Percentiles rank a stretch among this genome's conserved stretches.
Conservation (phyloP, 202 grass and related monocot genomes). For the Thinopyrum obtusiflorum region DNA sequence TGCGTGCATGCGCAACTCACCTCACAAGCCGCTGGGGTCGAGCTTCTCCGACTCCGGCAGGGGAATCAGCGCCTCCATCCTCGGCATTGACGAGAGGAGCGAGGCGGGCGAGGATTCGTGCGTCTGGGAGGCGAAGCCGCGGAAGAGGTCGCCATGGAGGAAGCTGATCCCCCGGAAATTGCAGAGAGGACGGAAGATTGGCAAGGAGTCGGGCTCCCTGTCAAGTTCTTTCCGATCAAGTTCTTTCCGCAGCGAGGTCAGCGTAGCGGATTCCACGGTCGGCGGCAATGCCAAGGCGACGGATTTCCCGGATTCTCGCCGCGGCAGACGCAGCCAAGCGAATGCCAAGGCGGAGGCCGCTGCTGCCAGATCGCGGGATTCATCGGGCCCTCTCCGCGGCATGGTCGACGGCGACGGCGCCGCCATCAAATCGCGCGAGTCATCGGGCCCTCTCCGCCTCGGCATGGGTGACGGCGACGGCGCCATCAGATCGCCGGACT, state of each 20-base stretch:
- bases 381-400: not conserved
- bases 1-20: too few relatives aligned
- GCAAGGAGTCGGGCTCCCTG: slow-evolving; percentile 16
- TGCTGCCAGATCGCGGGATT: not conserved
- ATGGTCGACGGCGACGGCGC: too few relatives aligned
- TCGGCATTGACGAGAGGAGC: slow-evolving; percentile 18
- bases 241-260: slow-evolving; percentile 32
- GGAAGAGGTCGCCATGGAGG: slow-evolving; percentile 42
- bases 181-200: slow-evolving; percentile 6
- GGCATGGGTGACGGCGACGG: too few relatives aligned
- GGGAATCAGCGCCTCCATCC: slow-evolving; percentile 20
- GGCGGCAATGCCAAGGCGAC: not conserved
- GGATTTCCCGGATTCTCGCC: slow-evolving; percentile 9
- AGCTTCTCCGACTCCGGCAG: slow-evolving; percentile 40
- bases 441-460: not conserved
- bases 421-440: too few relatives aligned
- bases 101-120: slow-evolving; percentile 16
- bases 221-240: not conserved
- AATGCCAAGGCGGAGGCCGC: not conserved
- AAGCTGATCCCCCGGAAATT: slow-evolving; percentile 54
- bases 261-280: not conserved
- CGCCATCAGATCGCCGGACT: too few relatives aligned
- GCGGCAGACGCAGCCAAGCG: not conserved
- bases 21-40: not conserved
- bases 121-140: slow-evolving; percentile 31